Base-by-base conservation (phyloP, 441 rosid genomes). In the Gossypium laxum region DNA sequence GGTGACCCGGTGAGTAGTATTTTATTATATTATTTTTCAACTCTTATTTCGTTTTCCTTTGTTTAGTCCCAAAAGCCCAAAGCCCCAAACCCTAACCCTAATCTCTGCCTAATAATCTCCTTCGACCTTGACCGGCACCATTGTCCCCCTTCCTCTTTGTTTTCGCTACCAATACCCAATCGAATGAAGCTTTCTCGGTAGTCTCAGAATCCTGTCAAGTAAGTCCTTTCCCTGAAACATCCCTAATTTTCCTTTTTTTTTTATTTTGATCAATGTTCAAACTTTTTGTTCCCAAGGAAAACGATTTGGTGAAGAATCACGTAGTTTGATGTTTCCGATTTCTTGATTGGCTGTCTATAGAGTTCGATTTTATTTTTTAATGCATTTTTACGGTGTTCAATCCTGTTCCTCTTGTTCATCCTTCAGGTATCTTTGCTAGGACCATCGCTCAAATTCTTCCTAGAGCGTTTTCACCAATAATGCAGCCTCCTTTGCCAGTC, bases 401-500 rank as follows among this genome's bases (percentile, higher is more conserved):
- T 47, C 5, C 54, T 5, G 68, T 63, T 63, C 60, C 14, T 21
- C 22, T 10, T 34, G 68, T 41, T 64, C 66, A 11, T 62, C 67
- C 24, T 62, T 32, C 55, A 45, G 69, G 69, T 45, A 1, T 41
- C 38, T 57, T 56, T 56, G 60, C 32, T 56, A 10, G 65, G 43
- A 30, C 7, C 52, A 22, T 38, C 11, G 63, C 55, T 55, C 34
- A 3, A 18, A 30, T 55, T 55, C 34, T 19, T 18, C 34, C 51
- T 38, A 11, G 34, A 69, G 14, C n/a, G 19, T 26, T 38, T 55
- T 7, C 51, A 5, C 7, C 51, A 12, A n/a, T 55, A 19, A 56
- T 69, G 72, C 72, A 54, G 72, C 64, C 72, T 69, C 48, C 12
- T 54, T 17, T 54, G n/a, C 62, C 63, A 0, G 32, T 69, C 34